These are phyloP conservation scores for Ceratobasidium sp. DNA, from an alignment of 1,284 basidiomycete species.

Conservation along the genomic window DNA sequence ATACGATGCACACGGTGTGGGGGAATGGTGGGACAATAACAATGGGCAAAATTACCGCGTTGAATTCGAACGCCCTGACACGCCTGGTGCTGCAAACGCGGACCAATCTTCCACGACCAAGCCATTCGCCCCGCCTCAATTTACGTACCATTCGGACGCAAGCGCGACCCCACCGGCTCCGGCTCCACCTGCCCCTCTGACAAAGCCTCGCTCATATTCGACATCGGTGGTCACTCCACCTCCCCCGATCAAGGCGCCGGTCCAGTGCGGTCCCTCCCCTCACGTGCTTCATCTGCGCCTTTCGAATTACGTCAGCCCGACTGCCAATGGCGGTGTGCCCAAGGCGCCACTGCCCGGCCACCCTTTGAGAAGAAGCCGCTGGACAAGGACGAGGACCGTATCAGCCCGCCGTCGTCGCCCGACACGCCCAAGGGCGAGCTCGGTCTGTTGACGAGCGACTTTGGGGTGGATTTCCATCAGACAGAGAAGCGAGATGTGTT, in stretches of 20 bases:
- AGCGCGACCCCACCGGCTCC: neutral
- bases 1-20: constrained; percentile 55
- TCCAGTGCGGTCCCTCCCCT: neutral
- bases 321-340: neutral
- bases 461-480: constrained; percentile 25
- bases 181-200: constrained; percentile 25
- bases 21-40: constrained; percentile 59
- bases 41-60: constrained; percentile 54
- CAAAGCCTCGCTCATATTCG: constrained; percentile 26
- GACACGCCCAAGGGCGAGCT: constrained; percentile 9
- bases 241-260: constrained; percentile 25
- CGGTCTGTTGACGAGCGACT: constrained; percentile 13
- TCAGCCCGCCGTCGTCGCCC: constrained; percentile 33
- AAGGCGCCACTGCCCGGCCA: constrained; percentile 6
- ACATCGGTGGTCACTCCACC: constrained; percentile 36
- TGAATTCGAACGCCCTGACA: constrained; percentile 47
- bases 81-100: neutral
- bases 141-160: constrained; percentile 15
- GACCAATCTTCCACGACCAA: constrained; percentile 29
- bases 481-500: constrained; percentile 10
- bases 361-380: constrained; percentile 16
- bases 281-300: constrained; percentile 21
- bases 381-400: constrained; percentile 13
- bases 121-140: neutral
- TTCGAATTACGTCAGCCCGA: constrained; percentile 32